Conservation (phyloP, 352 stramenopile genomes). For the Bremia lactucae region DNA sequence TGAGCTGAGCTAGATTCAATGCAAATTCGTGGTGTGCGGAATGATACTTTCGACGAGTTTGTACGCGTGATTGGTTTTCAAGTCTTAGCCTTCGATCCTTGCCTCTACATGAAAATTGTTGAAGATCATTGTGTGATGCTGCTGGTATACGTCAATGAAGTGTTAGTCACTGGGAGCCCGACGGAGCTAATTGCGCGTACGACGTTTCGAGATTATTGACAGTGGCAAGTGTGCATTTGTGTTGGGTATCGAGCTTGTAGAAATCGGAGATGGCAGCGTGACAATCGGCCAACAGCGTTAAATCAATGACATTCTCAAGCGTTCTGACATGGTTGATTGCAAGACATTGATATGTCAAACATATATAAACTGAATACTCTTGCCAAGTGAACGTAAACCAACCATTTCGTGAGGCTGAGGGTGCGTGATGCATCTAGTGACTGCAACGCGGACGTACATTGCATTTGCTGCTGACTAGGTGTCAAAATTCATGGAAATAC, state of each 20-base stretch:
- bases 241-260: not conserved
- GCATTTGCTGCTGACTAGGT: constrained; percentile 5
- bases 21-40: constrained; percentile 3
- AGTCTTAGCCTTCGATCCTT: not conserved
- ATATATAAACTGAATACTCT: not conserved
- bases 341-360: not conserved
- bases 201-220: constrained; percentile 1
- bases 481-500: constrained; percentile 13
- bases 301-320: not conserved
- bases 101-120: constrained; percentile 1
- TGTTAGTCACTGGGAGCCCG: not conserved
- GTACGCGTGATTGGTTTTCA: not conserved
- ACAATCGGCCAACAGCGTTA: not conserved
- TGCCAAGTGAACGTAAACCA: not conserved
- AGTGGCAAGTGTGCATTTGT: not conserved
- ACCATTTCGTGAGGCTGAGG: constrained; percentile 5
- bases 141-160: not conserved
- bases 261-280: not conserved
- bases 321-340: not conserved
- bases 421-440: constrained; percentile 13
- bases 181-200: not conserved
- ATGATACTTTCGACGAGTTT: not conserved
- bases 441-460: constrained; percentile 7
- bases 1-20: too few relatives aligned
- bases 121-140: not conserved